Evolutionary conservation across 371 early-diverging fungal genomes (phyloP).

Genomic region (Ordospora colligata): DNA sequence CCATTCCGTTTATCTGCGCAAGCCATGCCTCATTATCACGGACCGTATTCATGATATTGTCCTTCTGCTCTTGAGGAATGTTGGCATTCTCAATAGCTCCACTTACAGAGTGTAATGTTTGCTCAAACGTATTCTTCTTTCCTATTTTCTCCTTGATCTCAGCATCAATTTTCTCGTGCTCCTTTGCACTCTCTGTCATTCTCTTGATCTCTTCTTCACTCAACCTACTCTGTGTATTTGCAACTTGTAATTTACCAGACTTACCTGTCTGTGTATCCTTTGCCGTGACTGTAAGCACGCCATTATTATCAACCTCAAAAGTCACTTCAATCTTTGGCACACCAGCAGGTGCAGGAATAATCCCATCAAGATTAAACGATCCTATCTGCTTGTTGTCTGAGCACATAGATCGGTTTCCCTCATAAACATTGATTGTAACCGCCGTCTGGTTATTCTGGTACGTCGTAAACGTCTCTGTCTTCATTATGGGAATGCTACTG

Average conservation of each 20-base stretch:
- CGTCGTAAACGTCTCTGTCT: conserved; percentile 55
- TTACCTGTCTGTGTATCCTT: conserved; percentile 33
- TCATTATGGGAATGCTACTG: conserved; percentile 47
- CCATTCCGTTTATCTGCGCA: background rate
- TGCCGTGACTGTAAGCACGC: conserved; percentile 44
- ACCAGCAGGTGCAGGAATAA: conserved; percentile 32
- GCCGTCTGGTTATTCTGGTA: conserved; percentile 51
- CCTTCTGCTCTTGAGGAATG: conserved; percentile 27
- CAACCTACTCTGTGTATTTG: conserved; percentile 62
- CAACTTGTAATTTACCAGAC: background rate
- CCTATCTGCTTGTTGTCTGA: conserved; percentile 40
- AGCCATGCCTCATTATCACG: conserved; percentile 27
- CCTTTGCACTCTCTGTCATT: conserved; percentile 63
- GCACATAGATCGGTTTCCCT: conserved; percentile 36
- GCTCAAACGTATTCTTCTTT: conserved; percentile 21
- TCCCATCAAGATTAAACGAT: conserved; percentile 28
- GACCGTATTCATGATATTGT: background rate
- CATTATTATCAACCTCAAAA: conserved; percentile 16
- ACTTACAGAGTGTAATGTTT: background rate
- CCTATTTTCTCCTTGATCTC: background rate
- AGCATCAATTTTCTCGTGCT: conserved; percentile 46
- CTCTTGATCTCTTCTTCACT: conserved; percentile 63
- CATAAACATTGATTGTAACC: conserved; percentile 50
- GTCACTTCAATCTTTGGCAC: conserved; percentile 51
- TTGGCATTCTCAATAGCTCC: conserved; percentile 5